phyloP scores from a whole-genome alignment of 148 eudicot species.

The Nyssa sinensis region DNA sequence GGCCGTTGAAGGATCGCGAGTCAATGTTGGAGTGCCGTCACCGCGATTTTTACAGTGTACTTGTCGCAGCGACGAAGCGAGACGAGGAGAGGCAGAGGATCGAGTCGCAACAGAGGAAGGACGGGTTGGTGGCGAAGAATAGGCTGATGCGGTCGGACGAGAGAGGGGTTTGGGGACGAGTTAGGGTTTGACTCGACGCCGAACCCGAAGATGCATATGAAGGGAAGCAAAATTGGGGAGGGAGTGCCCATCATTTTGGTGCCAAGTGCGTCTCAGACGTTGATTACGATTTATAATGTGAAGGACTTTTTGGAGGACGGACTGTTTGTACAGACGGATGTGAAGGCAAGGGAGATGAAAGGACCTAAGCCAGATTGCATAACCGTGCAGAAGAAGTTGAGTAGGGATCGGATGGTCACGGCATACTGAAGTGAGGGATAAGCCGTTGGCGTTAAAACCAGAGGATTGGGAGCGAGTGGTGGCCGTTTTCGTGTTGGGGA shows the following conservation, averaged over 20 bases:
- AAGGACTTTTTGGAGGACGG: slow-evolving; percentile 99
- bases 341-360: slow-evolving; percentile 83
- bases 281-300: slow-evolving; percentile 91
- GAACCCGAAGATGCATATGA: slow-evolving; percentile 53
- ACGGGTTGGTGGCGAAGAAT: slow-evolving; percentile 58
- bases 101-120: slow-evolving; percentile 80
- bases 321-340: slow-evolving; percentile 75
- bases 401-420: slow-evolving; percentile 81
- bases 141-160: slow-evolving; percentile 44
- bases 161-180: slow-evolving; percentile 47
- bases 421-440: slow-evolving; percentile 98
- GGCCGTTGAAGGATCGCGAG: slow-evolving; percentile 70
- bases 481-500: slow-evolving; percentile 87
- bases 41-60: slow-evolving; percentile 59
- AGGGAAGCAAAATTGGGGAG: slow-evolving; percentile 73
- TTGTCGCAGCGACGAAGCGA: slow-evolving; percentile 54
- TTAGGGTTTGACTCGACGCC: slow-evolving; percentile 41
- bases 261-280: slow-evolving; percentile 79
- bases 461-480: slow-evolving; percentile 99
- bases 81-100: slow-evolving; percentile 71
- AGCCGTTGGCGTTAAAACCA: slow-evolving; percentile 74
- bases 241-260: slow-evolving; percentile 95
- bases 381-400: slow-evolving; percentile 94
- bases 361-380: slow-evolving; percentile 90
- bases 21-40: slow-evolving; percentile 49